Conservation (phyloP, 2,329 filamentous ascomycete genomes). For the Mollisiaceae sp. region DNA sequence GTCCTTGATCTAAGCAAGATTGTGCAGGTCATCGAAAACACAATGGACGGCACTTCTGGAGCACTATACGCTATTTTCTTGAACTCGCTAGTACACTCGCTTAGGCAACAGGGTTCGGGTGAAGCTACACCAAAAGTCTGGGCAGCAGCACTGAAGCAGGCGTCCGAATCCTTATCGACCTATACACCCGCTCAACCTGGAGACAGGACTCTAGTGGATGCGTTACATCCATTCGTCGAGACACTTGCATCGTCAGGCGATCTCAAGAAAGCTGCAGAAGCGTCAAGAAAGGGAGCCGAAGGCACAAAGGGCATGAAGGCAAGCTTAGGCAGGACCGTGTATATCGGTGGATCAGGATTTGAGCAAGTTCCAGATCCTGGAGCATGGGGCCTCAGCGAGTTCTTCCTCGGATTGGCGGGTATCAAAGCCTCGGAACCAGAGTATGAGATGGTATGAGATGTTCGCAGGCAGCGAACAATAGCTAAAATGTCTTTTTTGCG, state of each 20-base stretch:
- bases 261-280: constrained; percentile 74
- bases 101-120: constrained; percentile 36
- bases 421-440: constrained; percentile 39
- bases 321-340: constrained; percentile 82
- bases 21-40: constrained; percentile 67
- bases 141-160: constrained; percentile 69
- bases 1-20: constrained; percentile 65
- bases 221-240: constrained; percentile 85
- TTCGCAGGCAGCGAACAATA: background rate
- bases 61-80: constrained; percentile 79
- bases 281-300: constrained; percentile 76
- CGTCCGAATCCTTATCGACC: constrained; percentile 71
- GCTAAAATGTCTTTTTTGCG: background rate
- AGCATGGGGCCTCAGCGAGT: constrained; percentile 74
- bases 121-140: constrained; percentile 56
- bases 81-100: constrained; percentile 66
- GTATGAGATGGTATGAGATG: constrained; percentile 42
- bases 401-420: constrained; percentile 78
- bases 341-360: constrained; percentile 77
- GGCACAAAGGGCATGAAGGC: constrained; percentile 92
- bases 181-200: constrained; percentile 92
- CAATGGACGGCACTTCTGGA: constrained; percentile 78
- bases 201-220: constrained; percentile 90
- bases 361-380: constrained; percentile 79
- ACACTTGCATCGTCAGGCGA: constrained; percentile 68